phyloP scores from a whole-genome alignment of 2,329 filamentous ascomycete species.

The Zasmidium angulare region DNA sequence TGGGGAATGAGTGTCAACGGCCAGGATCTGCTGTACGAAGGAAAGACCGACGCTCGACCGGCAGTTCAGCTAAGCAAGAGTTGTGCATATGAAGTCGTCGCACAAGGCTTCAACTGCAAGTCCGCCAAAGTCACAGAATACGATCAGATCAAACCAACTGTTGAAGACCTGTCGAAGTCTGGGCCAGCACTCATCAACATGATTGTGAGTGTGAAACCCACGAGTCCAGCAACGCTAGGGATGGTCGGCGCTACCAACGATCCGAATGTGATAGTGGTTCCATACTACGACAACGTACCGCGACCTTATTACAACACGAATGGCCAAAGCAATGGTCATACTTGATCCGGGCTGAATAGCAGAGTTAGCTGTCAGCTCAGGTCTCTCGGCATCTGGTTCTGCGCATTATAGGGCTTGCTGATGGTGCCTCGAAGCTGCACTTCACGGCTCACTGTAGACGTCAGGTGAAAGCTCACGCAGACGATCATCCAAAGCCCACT shows the following conservation, averaged over 20 bases:
- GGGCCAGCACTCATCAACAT: conserved; percentile 41
- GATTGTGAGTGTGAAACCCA: conserved; percentile 41
- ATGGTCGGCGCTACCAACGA: conserved; percentile 48
- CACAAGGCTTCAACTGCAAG: conserved; percentile 40
- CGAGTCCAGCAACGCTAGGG: conserved; percentile 36
- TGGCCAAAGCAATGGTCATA: neutral
- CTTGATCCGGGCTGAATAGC: neutral
- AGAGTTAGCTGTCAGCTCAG: too few species aligned
- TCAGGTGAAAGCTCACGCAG: too few species aligned
- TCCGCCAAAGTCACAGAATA: conserved; percentile 30
- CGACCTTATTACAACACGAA: conserved; percentile 28
- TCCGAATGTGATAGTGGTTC: conserved; percentile 47
- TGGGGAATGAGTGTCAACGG: conserved; percentile 50
- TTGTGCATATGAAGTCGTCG: conserved; percentile 45
- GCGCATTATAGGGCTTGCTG: too few species aligned
- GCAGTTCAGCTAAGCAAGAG: conserved; percentile 30
- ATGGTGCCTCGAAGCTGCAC: too few species aligned
- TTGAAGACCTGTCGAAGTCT: conserved; percentile 34
- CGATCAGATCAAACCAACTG: conserved; percentile 32
- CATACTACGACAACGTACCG: conserved; percentile 51
- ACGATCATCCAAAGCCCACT: too few species aligned
- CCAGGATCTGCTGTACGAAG: conserved; percentile 46
- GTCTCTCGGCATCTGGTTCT: too few species aligned
- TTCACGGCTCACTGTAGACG: too few species aligned
- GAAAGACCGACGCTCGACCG: conserved; percentile 33